These are phyloP conservation scores for Metarhizium sp. DNA, from an alignment of 2,329 filamentous ascomycete genomes.

Conservation along the genomic window DNA sequence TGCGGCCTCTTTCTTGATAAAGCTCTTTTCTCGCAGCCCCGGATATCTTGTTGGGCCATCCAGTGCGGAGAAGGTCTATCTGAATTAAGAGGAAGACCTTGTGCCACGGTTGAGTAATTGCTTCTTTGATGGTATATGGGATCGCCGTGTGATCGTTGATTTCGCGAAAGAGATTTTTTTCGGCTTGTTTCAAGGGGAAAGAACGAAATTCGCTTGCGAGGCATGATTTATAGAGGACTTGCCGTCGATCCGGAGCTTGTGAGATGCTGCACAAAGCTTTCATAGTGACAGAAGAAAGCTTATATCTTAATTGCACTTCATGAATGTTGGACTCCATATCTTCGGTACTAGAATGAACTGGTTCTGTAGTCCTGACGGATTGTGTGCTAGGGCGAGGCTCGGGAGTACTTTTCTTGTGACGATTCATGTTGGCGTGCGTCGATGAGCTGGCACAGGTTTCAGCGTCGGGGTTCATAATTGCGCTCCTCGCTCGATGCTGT, in stretches of 20 bases:
- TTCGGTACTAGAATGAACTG: background rate
- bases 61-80: slow-evolving; percentile 54
- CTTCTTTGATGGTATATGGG: slow-evolving; percentile 25
- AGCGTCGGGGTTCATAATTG: no score
- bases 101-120: slow-evolving; percentile 53
- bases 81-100: slow-evolving; percentile 73
- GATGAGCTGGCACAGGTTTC: background rate
- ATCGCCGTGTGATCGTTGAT: slow-evolving; percentile 29
- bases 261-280: slow-evolving; percentile 18
- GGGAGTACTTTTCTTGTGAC: background rate
- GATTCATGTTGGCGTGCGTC: background rate
- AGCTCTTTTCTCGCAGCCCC: slow-evolving; percentile 23
- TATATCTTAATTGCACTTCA: slow-evolving; percentile 25
- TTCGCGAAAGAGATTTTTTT: slow-evolving; percentile 25
- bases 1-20: slow-evolving; percentile 18
- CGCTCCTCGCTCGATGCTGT: no score
- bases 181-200: slow-evolving; percentile 24
- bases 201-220: slow-evolving; percentile 27
- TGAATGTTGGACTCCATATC: slow-evolving; percentile 7
- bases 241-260: slow-evolving; percentile 17
- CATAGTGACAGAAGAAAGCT: slow-evolving; percentile 22
- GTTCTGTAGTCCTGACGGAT: background rate
- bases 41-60: slow-evolving; percentile 44
- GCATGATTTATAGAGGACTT: slow-evolving; percentile 28
- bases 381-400: background rate